A percentile compares a stretch with the other conserved stretches of the same genome.
Evolutionary conservation across 129 eudicot species (phyloP).

Genomic region (Cynara cardunculus): DNA sequence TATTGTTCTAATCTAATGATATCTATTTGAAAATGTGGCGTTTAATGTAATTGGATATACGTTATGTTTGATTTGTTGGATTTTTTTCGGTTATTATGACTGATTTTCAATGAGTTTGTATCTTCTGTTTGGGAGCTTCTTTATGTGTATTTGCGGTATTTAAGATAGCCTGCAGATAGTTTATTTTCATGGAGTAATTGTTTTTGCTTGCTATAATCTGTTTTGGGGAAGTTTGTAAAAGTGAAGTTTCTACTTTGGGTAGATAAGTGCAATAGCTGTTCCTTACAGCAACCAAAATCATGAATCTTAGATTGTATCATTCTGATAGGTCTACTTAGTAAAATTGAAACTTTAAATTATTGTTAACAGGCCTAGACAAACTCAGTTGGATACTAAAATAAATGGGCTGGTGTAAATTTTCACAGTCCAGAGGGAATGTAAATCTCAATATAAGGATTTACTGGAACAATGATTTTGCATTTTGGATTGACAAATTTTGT

Average conservation of each 20-base stretch:
- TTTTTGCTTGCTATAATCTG: slow-evolving; percentile 1
- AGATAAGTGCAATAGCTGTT: background rate
- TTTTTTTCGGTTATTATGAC: slow-evolving; percentile 13
- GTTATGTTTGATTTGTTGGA: slow-evolving; percentile 15
- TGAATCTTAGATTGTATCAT: background rate
- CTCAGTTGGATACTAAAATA: background rate
- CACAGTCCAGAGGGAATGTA: background rate
- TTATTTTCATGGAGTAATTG: background rate
- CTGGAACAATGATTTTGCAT: background rate
- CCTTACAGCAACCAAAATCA: background rate
- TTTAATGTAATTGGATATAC: background rate
- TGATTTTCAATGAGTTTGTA: background rate
- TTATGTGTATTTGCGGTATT: background rate
- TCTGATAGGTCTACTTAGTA: background rate
- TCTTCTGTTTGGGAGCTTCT: background rate
- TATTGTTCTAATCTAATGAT: background rate
- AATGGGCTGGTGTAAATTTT: background rate
- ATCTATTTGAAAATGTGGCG: background rate
- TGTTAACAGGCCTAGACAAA: background rate
- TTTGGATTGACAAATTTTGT: background rate
- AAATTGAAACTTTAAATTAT: background rate
- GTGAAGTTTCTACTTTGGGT: background rate
- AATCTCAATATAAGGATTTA: background rate
- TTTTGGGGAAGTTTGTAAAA: background rate
- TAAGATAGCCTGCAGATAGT: slow-evolving; percentile 1